Conservation (phyloP, 129 eudicot genomes). For the Flaveria ramosissima region DNA sequence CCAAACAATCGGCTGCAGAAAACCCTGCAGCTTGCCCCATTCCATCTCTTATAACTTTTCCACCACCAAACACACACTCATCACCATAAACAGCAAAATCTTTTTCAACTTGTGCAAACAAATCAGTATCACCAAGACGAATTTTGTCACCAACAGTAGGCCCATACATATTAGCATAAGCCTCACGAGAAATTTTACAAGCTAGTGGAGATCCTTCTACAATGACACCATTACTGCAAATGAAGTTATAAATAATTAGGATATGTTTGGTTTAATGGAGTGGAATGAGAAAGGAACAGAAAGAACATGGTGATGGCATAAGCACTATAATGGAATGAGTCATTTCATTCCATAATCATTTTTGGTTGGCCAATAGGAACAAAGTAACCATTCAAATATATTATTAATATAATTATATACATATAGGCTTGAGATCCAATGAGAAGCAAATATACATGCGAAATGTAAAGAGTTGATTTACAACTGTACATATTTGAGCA, state of each 20-base stretch:
- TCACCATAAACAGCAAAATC: slow-evolving; percentile 85
- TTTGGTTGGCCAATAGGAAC: slow-evolving; percentile 3
- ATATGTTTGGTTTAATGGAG: not conserved
- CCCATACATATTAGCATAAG: slow-evolving; percentile 89
- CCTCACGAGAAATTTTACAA: slow-evolving; percentile 58
- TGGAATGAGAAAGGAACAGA: not conserved
- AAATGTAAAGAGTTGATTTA: not conserved
- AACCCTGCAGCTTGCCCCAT: slow-evolving; percentile 95
- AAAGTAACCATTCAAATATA: not conserved
- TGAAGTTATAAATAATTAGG: slow-evolving; percentile 10
- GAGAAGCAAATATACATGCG: not conserved
- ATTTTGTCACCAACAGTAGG: slow-evolving; percentile 96
- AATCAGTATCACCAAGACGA: slow-evolving; percentile 93
- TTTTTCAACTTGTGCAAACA: slow-evolving; percentile 87
- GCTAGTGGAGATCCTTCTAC: slow-evolving; percentile 60
- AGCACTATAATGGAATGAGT: not conserved
- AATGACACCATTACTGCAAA: slow-evolving; percentile 59
- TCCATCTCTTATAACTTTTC: slow-evolving; percentile 94
- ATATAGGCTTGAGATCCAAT: not conserved
- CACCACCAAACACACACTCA: slow-evolving; percentile 99
- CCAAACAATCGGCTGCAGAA: slow-evolving; percentile 55
- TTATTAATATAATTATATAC: not conserved
- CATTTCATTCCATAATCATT: not conserved
- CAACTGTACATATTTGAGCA: not conserved
- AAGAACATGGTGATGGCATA: not conserved